These are phyloP conservation scores for Torrubiellomyces zombiae DNA, from an alignment of 2,329 filamentous ascomycete genomes.

Conservation along the genomic window DNA sequence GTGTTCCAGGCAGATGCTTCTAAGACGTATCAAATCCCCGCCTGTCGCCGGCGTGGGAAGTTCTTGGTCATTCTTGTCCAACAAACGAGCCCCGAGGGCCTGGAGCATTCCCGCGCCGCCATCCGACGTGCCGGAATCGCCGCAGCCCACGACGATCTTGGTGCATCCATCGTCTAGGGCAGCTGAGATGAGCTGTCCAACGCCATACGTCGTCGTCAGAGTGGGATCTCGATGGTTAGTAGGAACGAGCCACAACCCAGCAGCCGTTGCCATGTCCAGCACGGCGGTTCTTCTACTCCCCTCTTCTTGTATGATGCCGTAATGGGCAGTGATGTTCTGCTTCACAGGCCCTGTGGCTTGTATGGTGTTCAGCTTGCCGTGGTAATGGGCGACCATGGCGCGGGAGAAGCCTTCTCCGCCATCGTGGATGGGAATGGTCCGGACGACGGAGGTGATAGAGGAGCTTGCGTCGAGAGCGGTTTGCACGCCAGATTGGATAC, in stretches of 20 bases:
- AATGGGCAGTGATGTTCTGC: neutral
- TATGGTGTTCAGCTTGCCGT: constrained; percentile 5
- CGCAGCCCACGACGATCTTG: constrained; percentile 32
- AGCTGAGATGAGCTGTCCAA: constrained; percentile 28
- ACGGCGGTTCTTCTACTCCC: constrained; percentile 26
- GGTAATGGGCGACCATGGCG: constrained; percentile 20
- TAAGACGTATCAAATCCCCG: constrained; percentile 1
- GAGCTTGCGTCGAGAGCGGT: constrained; percentile 24
- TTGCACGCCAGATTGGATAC: constrained; percentile 22
- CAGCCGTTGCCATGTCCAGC: constrained; percentile 35
- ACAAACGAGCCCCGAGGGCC: constrained; percentile 28
- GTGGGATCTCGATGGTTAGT: constrained; percentile 25
- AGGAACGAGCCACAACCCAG: constrained; percentile 32
- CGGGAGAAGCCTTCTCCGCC: constrained; percentile 34
- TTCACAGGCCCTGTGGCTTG: neutral
- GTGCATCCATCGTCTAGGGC: constrained; percentile 27
- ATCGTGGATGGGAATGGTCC: constrained; percentile 33
- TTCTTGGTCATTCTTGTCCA: constrained; percentile 18
- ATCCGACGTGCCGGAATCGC: constrained; percentile 36
- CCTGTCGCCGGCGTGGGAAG: constrained; percentile 24
- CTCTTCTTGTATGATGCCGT: neutral
- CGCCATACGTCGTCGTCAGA: constrained; percentile 31
- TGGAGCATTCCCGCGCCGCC: constrained; percentile 37
- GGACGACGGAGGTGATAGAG: constrained; percentile 22
- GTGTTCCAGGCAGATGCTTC: neutral